Percentiles rank a stretch among this genome's conserved stretches.
phyloP scores from a whole-genome alignment of 148 eudicot genomes.

The Euryodendron excelsum region DNA sequence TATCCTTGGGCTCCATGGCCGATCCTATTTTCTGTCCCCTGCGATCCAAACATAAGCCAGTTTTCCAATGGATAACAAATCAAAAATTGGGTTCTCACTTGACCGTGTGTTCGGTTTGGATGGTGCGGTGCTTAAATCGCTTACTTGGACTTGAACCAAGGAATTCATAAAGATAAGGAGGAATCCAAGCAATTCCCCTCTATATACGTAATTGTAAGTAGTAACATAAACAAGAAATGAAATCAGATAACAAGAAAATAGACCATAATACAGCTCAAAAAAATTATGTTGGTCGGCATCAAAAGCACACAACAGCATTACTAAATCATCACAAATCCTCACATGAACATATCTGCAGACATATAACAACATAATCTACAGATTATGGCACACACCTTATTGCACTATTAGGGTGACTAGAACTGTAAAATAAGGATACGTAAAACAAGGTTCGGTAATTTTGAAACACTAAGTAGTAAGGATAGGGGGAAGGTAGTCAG shows the following conservation, averaged over 20 bases:
- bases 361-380: no score
- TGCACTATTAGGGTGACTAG: neutral
- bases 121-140: no score
- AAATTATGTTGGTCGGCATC: neutral
- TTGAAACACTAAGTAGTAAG: conserved; percentile 53
- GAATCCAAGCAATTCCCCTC: no score
- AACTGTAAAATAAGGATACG: neutral
- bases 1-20: no score
- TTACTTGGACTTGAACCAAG: no score
- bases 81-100: no score
- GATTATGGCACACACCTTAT: neutral
- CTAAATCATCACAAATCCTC: neutral
- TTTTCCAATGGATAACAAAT: no score
- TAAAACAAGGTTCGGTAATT: neutral
- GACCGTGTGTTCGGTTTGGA: no score
- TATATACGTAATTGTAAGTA: no score
- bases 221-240: neutral
- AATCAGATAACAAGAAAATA: neutral
- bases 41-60: no score
- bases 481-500: conserved; percentile 80
- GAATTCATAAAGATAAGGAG: no score
- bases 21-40: no score
- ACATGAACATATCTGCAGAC: conserved; percentile 1
- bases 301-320: conserved; percentile 20
- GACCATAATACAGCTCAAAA: neutral